Evolutionary conservation across 2,329 filamentous ascomycete species (phyloP), one percentile per base, ranked within the genome.

Genomic region (Scedosporium aurantiacum): DNA sequence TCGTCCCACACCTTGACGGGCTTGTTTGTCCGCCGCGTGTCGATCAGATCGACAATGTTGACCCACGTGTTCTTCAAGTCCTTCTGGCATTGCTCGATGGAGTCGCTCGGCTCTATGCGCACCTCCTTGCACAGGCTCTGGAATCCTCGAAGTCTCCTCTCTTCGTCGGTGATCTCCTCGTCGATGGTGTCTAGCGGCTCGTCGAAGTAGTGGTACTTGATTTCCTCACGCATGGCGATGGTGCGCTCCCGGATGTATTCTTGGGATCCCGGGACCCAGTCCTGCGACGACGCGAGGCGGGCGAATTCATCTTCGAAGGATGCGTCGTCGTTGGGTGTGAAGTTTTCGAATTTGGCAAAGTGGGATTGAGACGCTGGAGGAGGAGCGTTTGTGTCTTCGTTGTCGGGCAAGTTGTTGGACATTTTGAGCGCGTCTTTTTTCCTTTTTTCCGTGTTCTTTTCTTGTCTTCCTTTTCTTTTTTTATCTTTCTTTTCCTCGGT

Each of bases 11-110:
- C 65, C 37, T 65, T 52, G 40, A 71, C 67, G 50, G 61, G 50
- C 32, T 63, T 65, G 18, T 54, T 23, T 16, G 65, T 71, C 21
- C 69, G 66, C 40, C 66, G 65, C 14, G 69, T 63, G 56, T 73
- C 68, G 32, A 73, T 70, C 43, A 72, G 63, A 57, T 71, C 68
- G 0, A 72, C 63, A 41, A 72, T 72, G 56, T 72, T 72, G 62
- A 72, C 69, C 0, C 68, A 65, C 41, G 63, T 69, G 25, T 28
- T 66, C 64, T 68, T 70, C 23, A 71, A 59, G 1, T 57, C 5
- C 16, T 32, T 57, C 60, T 68, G 68, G 64, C 69, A 71, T 27
- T 68, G 64, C 0, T 43, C 21, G 1, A 66, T 52, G 3, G 66
- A 65, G 28, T 64, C 60, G 16, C 60, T 57, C 10, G 61, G 56